Conservation (phyloP, 2,329 filamentous ascomycete genomes). For the Dothistroma septosporum region DNA sequence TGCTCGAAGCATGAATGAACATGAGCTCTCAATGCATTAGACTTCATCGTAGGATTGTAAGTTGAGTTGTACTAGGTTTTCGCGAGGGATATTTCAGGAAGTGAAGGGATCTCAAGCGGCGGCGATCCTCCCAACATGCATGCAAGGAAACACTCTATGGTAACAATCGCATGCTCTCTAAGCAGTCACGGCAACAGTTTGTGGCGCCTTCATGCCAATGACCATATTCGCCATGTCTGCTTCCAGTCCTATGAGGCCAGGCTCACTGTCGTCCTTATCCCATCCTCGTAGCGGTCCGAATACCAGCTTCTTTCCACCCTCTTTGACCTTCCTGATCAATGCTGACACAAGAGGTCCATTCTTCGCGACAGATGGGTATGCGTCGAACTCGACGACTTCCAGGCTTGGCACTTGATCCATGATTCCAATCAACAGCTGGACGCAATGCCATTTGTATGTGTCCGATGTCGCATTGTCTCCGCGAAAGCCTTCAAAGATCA, state of each 20-base stretch:
- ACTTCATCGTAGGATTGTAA: neutral
- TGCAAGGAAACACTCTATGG: neutral
- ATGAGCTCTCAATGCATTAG: neutral
- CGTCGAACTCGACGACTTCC: conserved; percentile 64
- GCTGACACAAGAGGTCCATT: conserved; percentile 60
- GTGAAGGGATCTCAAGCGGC: neutral
- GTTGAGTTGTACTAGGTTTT: neutral
- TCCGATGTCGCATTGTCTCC: conserved; percentile 50
- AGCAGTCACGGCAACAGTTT: conserved; percentile 14
- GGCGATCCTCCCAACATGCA: neutral
- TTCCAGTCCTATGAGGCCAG: conserved; percentile 12
- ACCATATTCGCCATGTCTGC: conserved; percentile 16
- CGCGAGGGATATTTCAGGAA: neutral
- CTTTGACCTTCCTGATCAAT: conserved; percentile 52
- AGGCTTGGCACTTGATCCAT: conserved; percentile 56
- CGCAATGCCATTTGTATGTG: conserved; percentile 67
- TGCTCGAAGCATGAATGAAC: neutral
- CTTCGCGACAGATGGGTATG: conserved; percentile 61
- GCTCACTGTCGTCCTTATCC: conserved; percentile 46
- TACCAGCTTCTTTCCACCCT: conserved; percentile 51
- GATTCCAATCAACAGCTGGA: conserved; percentile 54
- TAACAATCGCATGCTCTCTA: conserved; percentile 5
- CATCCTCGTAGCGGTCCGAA: conserved; percentile 68
- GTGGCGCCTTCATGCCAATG: conserved; percentile 13
- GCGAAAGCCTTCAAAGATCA: conserved; percentile 63